Percentiles rank a stretch among this genome's conserved stretches.
phyloP scores from a whole-genome alignment of 352 stramenopile genomes.

The Globisporangium ultimum region DNA sequence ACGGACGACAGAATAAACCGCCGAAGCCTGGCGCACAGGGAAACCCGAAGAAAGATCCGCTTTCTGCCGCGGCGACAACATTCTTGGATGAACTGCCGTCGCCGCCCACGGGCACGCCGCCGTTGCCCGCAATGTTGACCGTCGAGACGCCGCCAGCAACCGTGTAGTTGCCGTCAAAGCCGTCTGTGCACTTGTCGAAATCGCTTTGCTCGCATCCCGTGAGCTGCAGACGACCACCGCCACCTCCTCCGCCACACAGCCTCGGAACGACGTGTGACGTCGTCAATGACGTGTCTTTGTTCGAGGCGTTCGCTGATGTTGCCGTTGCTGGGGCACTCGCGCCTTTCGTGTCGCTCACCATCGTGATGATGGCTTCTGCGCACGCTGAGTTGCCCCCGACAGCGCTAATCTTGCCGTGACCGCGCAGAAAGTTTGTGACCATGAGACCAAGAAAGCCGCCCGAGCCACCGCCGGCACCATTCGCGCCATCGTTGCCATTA shows the following conservation, averaged over 20 bases:
- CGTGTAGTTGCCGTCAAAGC: conserved; percentile 78
- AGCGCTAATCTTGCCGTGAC: conserved; percentile 61
- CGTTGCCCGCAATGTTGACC: conserved; percentile 10
- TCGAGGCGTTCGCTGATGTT: conserved; percentile 20
- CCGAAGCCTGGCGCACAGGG: conserved; percentile 73
- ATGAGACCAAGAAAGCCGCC: conserved; percentile 68
- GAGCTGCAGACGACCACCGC: conserved; percentile 68
- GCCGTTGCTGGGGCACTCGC: conserved; percentile 19
- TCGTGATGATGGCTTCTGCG: conserved; percentile 24
- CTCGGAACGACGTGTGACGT: conserved; percentile 19
- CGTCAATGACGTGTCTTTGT: conserved; percentile 1
- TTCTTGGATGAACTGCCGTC: not conserved
- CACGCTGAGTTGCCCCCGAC: conserved; percentile 67
- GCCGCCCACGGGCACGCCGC: conserved; percentile 16
- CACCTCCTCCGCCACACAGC: conserved; percentile 68
- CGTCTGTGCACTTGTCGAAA: conserved; percentile 60
- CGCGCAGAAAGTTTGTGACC: conserved; percentile 52
- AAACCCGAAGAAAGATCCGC: conserved; percentile 74
- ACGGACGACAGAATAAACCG: conserved; percentile 68
- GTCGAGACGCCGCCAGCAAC: conserved; percentile 57
- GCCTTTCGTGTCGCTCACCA: conserved; percentile 19
- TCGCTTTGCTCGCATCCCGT: conserved; percentile 60
- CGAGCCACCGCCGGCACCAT: conserved; percentile 63
- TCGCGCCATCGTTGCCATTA: conserved; percentile 54
- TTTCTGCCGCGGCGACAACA: conserved; percentile 33